phyloP scores from a whole-genome alignment of 2,329 filamentous ascomycete genomes.

The Graphiopsis chlorocephala region DNA sequence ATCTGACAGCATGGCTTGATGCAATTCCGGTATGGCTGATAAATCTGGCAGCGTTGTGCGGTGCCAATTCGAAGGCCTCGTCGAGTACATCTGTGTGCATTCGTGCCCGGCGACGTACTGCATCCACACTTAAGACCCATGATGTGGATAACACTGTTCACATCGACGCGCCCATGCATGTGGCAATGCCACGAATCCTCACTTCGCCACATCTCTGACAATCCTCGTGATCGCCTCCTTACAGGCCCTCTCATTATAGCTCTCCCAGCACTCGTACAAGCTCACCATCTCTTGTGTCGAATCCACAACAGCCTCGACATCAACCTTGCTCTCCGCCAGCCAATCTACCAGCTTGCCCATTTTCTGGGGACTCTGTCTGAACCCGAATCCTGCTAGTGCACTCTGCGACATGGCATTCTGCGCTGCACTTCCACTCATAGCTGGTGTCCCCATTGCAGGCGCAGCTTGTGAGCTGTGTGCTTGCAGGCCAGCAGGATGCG shows the following conservation, averaged over 20 bases:
- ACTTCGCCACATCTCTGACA: slow-evolving; percentile 59
- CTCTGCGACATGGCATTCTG: slow-evolving; percentile 36
- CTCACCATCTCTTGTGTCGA: slow-evolving; percentile 89
- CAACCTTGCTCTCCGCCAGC: slow-evolving; percentile 81
- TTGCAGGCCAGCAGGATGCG: slow-evolving; percentile 44
- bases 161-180: background rate
- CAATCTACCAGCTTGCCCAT: slow-evolving; percentile 63
- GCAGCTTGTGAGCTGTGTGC: slow-evolving; percentile 37
- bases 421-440: slow-evolving; percentile 29
- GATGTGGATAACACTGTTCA: background rate
- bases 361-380: slow-evolving; percentile 38
- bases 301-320: slow-evolving; percentile 81
- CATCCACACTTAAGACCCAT: background rate
- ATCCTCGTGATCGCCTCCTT: slow-evolving; percentile 63
- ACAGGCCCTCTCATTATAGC: slow-evolving; percentile 62
- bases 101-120: background rate
- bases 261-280: slow-evolving; percentile 75
- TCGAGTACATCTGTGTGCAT: background rate
- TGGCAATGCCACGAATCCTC: background rate
- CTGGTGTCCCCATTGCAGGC: slow-evolving; percentile 20
- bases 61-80: background rate
- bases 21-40: background rate
- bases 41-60: background rate
- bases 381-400: slow-evolving; percentile 27
- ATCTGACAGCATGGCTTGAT: no score